Base-by-base conservation (phyloP, 805 yeast species). In the Tanozyma kutaoensis region DNA sequence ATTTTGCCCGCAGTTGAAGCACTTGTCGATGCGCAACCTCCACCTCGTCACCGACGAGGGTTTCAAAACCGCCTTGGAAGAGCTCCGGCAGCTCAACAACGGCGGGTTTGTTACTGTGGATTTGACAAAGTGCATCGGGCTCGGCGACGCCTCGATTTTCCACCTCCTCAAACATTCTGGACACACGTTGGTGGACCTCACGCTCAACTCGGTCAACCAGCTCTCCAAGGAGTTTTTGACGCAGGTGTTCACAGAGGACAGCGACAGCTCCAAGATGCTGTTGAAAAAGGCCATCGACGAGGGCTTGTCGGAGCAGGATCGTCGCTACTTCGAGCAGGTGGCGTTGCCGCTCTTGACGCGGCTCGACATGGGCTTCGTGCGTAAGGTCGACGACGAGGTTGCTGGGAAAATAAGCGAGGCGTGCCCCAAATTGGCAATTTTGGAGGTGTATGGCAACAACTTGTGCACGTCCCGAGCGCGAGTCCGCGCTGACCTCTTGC, bases 401-500 rank as follows among this genome's bases (percentile, higher is more conserved):
- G 46, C 86, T n/a, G 68, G 66, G 15, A 42, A 64, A 16, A 38
- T 84, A 13, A 65, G 78, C 3, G 51, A 62, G 15, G 61, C 66
- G 8, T 80, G 91, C 35, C 66, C 73, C 0, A 68, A 68, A 25
- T 50, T 88, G 30, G 61, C 64, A 24, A 60, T 79, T 11, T 45
- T 88, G 29, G 93, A 82, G 40, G 86, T 82, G 11, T 84, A 76
- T 46, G 95, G 95, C 2, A 62, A 77, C 43, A 80, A 78, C 43
- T 56, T 72, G 39, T 69, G 84, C 32, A 69, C 85, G 1, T 52
- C 61, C 7, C 57, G 58, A 15, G 76, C 80, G 1, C 50, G 48
- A 3, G 47, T 66, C 2, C 55, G 76, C 29, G 54, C 56, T 4
- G 77, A 72, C 10, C 46, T 81, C 21, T 65, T 68, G 29, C 56